Evolutionary conservation across 306 rosid genomes (phyloP).

Genomic region (Quercus suber): DNA sequence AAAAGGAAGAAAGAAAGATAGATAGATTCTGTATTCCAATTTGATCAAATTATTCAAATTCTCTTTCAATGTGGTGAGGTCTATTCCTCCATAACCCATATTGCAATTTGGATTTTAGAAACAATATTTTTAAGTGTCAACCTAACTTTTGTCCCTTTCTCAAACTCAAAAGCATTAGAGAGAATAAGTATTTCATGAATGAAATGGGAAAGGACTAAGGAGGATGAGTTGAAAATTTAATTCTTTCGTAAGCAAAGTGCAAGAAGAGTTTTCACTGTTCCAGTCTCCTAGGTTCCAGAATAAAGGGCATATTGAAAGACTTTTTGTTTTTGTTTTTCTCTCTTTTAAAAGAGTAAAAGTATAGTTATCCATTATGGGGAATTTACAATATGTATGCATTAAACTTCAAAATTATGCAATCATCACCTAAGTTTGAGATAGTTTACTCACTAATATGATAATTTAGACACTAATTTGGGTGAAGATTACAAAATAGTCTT

Average conservation of each 20-base stretch:
- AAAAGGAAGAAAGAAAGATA: conserved; percentile 29
- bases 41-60: conserved; percentile 66
- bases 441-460: too few species aligned
- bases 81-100: conserved; percentile 32
- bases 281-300: not conserved
- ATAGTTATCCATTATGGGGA: too few species aligned
- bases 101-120: conserved; percentile 32
- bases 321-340: too few species aligned
- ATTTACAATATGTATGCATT: too few species aligned
- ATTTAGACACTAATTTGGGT: too few species aligned
- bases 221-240: not conserved
- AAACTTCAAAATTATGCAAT: too few species aligned
- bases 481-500: too few species aligned
- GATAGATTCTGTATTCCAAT: conserved; percentile 57
- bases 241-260: not conserved
- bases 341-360: too few species aligned
- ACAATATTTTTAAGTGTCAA: conserved; percentile 20
- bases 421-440: too few species aligned
- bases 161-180: conserved; percentile 35
- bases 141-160: conserved; percentile 43
- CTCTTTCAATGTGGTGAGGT: conserved; percentile 46
- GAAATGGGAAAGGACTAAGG: not conserved
- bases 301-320: too few species aligned
- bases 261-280: not conserved
- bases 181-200: conserved; percentile 25